Conservation (phyloP, 2,329 filamentous ascomycete genomes). For the Peltaster fructicola region DNA sequence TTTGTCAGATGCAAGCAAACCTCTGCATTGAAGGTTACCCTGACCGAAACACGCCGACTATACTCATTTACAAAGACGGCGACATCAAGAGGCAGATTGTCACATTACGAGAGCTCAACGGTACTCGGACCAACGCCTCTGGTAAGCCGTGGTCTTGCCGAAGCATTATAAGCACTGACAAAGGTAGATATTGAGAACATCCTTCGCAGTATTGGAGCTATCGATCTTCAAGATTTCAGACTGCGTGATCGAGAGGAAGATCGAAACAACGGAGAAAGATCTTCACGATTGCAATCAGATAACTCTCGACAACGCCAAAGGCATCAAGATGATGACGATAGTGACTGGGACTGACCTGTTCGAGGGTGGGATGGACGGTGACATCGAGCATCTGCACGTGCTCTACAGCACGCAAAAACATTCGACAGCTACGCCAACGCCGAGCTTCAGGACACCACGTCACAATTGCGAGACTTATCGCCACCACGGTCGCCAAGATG, state of each 20-base stretch:
- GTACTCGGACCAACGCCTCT: slow-evolving; percentile 40
- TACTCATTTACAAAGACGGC: slow-evolving; percentile 79
- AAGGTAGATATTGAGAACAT: slow-evolving; percentile 54
- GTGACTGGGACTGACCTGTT: slow-evolving; percentile 50
- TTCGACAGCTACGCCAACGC: too few species aligned
- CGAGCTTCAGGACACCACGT: too few species aligned
- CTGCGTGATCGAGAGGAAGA: slow-evolving; percentile 46
- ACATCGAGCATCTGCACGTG: too few species aligned
- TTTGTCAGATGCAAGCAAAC: slow-evolving; percentile 83
- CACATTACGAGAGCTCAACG: slow-evolving; percentile 66
- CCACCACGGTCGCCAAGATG: too few species aligned
- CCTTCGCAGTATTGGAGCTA: slow-evolving; percentile 64
- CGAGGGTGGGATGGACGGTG: too few species aligned
- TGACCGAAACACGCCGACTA: slow-evolving; percentile 84
- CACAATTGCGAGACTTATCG: too few species aligned
- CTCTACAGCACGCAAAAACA: too few species aligned
- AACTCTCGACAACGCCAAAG: slow-evolving; percentile 6
- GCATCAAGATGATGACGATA: slow-evolving; percentile 29
- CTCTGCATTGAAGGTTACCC: slow-evolving; percentile 96
- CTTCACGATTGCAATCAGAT: slow-evolving; percentile 32
- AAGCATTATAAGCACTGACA: slow-evolving; percentile 1
- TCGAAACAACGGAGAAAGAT: slow-evolving; percentile 34
- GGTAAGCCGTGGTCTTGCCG: slow-evolving; percentile 32
- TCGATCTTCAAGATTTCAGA: slow-evolving; percentile 62
- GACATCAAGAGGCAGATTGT: slow-evolving; percentile 86